These are phyloP conservation scores for Geranium rotundifolium DNA, from an alignment of 345 rosid species.

Conservation along the genomic window DNA sequence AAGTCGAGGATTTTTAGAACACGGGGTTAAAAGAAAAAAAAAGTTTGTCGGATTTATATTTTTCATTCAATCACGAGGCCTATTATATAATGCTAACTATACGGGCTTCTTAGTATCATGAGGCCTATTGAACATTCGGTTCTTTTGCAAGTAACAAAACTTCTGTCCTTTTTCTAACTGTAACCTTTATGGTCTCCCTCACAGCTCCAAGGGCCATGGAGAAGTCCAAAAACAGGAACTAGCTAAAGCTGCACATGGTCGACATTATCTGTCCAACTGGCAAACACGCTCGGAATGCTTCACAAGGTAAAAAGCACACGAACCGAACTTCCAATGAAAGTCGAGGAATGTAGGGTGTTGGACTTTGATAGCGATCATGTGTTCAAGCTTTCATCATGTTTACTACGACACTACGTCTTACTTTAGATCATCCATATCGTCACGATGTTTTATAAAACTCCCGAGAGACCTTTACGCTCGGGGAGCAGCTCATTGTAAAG, in stretches of 20 bases:
- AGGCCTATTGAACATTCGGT: too few relatives aligned
- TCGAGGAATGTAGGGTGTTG: not conserved
- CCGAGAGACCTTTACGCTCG: constrained; percentile 14
- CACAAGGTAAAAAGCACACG: constrained; percentile 3
- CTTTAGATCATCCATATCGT: constrained; percentile 1
- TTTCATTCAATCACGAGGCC: not conserved
- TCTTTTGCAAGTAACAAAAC: not conserved
- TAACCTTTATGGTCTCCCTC: constrained; percentile 4
- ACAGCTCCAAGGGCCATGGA: constrained; percentile 63
- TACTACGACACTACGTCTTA: not conserved
- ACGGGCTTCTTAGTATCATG: too few relatives aligned
- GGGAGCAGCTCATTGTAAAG: constrained; percentile 27
- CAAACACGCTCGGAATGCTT: constrained; percentile 1
- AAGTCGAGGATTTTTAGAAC: too few relatives aligned
- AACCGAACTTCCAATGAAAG: constrained; percentile 2
- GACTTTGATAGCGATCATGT: constrained; percentile 13
- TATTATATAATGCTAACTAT: not conserved
- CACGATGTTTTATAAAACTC: constrained; percentile 15
- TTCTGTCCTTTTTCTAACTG: not conserved
- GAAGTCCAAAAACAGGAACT: constrained; percentile 42
- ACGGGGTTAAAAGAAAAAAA: too few relatives aligned
- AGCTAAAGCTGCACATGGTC: constrained; percentile 13
- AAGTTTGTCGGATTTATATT: not conserved
- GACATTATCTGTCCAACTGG: constrained; percentile 19
- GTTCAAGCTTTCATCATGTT: constrained; percentile 10